phyloP scores from a whole-genome alignment of 441 rosid species.

The Omphalea diandra region DNA sequence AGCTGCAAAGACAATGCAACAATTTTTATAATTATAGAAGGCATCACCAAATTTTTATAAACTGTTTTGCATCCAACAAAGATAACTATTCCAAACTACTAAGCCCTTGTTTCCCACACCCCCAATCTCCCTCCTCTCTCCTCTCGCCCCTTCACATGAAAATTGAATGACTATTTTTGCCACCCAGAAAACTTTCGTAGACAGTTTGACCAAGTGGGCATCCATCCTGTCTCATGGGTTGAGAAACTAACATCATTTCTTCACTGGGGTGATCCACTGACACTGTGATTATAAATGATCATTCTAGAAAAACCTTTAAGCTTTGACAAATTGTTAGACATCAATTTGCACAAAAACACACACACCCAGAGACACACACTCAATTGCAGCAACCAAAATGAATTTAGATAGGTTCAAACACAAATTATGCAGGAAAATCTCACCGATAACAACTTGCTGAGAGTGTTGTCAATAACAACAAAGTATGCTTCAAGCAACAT shows the following conservation, averaged over 20 bases:
- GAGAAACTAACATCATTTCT: neutral
- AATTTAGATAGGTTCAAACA: slow-evolving; percentile 15
- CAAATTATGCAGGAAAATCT: slow-evolving; percentile 25
- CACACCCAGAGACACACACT: no score
- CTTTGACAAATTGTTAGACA: neutral
- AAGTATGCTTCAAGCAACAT: slow-evolving; percentile 98
- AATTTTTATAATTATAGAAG: slow-evolving; percentile 10
- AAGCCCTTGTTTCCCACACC: no score
- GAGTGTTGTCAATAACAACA: slow-evolving; percentile 68
- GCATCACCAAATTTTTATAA: neutral
- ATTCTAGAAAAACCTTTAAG: neutral
- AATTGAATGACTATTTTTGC: neutral
- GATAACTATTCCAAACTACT: neutral
- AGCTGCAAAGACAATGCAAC: slow-evolving; percentile 49
- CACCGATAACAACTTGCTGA: slow-evolving; percentile 87
- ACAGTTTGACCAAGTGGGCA: neutral
- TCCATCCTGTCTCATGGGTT: neutral
- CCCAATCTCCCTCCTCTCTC: neutral
- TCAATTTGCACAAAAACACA: neutral
- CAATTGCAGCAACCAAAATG: slow-evolving; percentile 8
- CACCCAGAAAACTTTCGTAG: neutral
- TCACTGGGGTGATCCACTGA: neutral
- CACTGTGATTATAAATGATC: neutral
- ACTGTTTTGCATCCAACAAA: neutral
- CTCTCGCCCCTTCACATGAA: neutral